These are phyloP conservation scores for Biscutella auriculata DNA, from an alignment of 441 rosid genomes.

Conservation along the genomic window DNA sequence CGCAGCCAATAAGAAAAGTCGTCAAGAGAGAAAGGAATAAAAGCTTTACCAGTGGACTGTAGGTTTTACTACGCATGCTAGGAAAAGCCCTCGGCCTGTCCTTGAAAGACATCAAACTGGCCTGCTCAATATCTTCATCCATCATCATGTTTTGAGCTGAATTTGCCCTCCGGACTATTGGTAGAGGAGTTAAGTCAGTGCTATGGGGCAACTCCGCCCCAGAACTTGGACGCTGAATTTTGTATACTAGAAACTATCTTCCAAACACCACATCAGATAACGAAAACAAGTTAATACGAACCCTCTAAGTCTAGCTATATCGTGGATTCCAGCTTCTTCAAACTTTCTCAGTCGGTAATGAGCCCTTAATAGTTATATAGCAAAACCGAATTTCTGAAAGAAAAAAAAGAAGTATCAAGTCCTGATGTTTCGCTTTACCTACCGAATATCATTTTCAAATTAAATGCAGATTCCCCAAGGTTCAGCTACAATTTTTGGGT, in stretches of 20 bases:
- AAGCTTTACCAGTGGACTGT: constrained; percentile 53
- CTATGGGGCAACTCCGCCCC: constrained; percentile 57
- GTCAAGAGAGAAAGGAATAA: neutral
- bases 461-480: constrained; percentile 1
- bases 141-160: constrained; percentile 65
- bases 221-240: constrained; percentile 59
- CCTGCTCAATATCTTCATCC: constrained; percentile 76
- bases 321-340: constrained; percentile 18
- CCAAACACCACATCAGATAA: constrained; percentile 16
- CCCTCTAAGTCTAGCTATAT: neutral
- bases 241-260: constrained; percentile 19
- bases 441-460: constrained; percentile 4
- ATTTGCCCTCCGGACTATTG: constrained; percentile 30
- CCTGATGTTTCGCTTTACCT: constrained; percentile 11
- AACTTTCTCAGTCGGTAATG: neutral
- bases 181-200: constrained; percentile 35
- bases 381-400: neutral
- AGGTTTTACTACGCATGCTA: constrained; percentile 72
- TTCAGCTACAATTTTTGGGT: constrained; percentile 1
- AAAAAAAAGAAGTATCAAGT: neutral
- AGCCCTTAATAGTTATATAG: neutral
- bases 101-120: constrained; percentile 53
- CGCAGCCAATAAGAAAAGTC: neutral
- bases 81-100: constrained; percentile 90
- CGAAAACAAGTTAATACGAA: neutral